Evolutionary conservation across 129 eudicot species (phyloP).

Genomic region (Centrapalus pauciflorus): DNA sequence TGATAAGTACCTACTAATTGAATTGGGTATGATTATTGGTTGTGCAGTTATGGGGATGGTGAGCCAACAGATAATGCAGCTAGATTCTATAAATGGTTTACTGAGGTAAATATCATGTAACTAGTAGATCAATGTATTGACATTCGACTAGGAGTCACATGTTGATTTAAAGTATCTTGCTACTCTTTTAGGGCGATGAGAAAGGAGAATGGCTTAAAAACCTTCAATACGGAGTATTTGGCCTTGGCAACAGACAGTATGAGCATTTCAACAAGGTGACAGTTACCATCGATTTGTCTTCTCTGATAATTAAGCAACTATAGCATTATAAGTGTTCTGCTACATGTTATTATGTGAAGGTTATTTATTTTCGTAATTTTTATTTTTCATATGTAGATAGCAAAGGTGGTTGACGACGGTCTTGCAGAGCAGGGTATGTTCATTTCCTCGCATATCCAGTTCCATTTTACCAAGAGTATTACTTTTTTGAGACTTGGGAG

Average conservation of each 20-base stretch:
- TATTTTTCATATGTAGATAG: conserved; percentile 47
- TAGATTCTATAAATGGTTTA: conserved; percentile 91
- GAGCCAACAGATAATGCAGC: conserved; percentile 99
- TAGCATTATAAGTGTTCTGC: not conserved
- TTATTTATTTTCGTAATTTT: not conserved
- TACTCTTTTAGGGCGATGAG: conserved; percentile 45
- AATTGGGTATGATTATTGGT: conserved; percentile 13
- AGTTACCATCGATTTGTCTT: not conserved
- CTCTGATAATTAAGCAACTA: not conserved
- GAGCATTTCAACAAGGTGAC: conserved; percentile 97
- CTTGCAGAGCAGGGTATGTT: conserved; percentile 70
- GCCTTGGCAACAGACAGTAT: conserved; percentile 93
- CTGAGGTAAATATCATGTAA: conserved; percentile 49
- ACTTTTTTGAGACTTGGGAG: not conserved
- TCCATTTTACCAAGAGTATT: not conserved
- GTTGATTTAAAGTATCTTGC: not conserved
- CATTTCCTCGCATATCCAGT: not conserved
- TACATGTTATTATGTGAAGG: conserved; percentile 3
- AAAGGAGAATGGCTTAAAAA: conserved; percentile 78
- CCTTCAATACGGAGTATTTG: conserved; percentile 85
- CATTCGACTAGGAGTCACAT: not conserved
- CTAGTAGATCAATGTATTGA: conserved; percentile 5
- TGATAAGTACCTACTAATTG: conserved; percentile 14
- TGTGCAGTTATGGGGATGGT: conserved; percentile 94
- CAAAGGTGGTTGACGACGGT: conserved; percentile 69